Evolutionary conservation across 2,329 filamentous ascomycete genomes (phyloP).

Genomic region (Ophiosphaerella narmari): DNA sequence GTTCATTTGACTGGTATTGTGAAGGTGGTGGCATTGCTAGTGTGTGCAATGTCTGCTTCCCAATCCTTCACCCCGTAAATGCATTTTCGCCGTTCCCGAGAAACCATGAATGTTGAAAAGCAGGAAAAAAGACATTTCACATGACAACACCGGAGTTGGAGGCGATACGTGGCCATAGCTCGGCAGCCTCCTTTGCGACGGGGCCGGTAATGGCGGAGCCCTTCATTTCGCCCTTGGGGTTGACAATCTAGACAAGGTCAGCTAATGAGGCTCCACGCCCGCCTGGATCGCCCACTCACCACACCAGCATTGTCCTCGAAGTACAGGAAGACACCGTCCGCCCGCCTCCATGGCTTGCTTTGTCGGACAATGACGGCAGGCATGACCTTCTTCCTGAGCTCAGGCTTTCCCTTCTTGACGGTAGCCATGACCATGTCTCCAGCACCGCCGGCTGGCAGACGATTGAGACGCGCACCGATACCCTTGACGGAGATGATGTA

Average conservation of each 20-base stretch:
- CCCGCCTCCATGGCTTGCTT: conserved; percentile 99
- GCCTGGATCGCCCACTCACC: conserved; percentile 61
- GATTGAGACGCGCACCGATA: conserved; percentile 95
- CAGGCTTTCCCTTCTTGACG: conserved; percentile 99
- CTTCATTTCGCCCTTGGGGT: conserved; percentile 99
- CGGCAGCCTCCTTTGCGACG: conserved; percentile 99
- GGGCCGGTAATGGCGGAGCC: conserved; percentile 98
- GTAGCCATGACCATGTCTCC: conserved; percentile 99
- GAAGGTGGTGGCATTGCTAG: conserved; percentile 44
- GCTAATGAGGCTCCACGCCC: not conserved
- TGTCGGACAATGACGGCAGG: conserved; percentile 98
- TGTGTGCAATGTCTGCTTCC: conserved; percentile 42
- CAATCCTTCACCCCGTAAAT: conserved; percentile 45
- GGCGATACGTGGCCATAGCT: conserved; percentile 99
- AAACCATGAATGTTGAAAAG: conserved; percentile 47
- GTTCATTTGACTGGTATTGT: conserved; percentile 41
- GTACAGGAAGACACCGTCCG: conserved; percentile 98
- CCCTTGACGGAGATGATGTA: conserved; percentile 99
- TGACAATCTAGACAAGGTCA: conserved; percentile 76
- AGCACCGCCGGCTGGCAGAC: conserved; percentile 94
- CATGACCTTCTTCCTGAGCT: conserved; percentile 99
- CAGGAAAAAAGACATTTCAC: conserved; percentile 65
- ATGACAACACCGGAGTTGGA: conserved; percentile 99
- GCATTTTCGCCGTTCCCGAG: conserved; percentile 47
- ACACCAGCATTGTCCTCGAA: conserved; percentile 99